Evolutionary conservation across 148 eudicot genomes (phyloP).

Genomic region (Rhododendron griersonianum): DNA sequence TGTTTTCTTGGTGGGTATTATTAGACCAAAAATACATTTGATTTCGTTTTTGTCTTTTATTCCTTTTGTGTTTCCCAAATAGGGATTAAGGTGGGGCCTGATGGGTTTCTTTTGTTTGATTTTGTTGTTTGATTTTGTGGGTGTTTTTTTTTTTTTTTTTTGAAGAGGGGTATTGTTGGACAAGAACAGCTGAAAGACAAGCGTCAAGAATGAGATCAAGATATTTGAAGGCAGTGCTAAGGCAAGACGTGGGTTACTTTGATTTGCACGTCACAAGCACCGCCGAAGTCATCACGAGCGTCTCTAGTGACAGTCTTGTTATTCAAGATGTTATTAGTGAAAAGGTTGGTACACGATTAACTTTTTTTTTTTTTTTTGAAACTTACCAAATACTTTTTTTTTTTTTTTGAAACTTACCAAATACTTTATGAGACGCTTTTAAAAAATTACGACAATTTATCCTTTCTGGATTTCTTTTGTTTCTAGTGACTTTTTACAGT

Average conservation of each 20-base stretch:
- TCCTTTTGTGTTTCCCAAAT: background rate
- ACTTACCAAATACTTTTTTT: no score
- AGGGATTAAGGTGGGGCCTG: background rate
- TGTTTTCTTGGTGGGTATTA: constrained; percentile 66
- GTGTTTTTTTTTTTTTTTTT: no score
- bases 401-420: no score
- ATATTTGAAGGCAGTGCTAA: constrained; percentile 64
- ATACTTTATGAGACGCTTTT: no score
- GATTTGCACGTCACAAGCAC: constrained; percentile 66
- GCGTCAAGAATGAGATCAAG: constrained; percentile 61
- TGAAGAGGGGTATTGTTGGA: background rate
- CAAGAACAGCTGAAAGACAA: constrained; percentile 79
- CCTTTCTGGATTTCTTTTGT: no score
- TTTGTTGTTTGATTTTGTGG: constrained; percentile 34
- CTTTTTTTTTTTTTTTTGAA: no score
- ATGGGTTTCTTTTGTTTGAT: constrained; percentile 12
- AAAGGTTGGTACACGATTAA: constrained; percentile 28
- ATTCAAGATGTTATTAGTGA: constrained; percentile 79
- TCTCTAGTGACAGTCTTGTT: constrained; percentile 62
- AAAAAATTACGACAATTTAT: no score
- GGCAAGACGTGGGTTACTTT: constrained; percentile 21
- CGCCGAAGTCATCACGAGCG: constrained; percentile 62
- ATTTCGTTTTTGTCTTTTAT: background rate
- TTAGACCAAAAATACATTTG: no score
- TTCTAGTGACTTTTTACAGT: no score